These are phyloP conservation scores for Periconia sp. DNA, from an alignment of 2,329 filamentous ascomycete genomes.

Conservation along the genomic window DNA sequence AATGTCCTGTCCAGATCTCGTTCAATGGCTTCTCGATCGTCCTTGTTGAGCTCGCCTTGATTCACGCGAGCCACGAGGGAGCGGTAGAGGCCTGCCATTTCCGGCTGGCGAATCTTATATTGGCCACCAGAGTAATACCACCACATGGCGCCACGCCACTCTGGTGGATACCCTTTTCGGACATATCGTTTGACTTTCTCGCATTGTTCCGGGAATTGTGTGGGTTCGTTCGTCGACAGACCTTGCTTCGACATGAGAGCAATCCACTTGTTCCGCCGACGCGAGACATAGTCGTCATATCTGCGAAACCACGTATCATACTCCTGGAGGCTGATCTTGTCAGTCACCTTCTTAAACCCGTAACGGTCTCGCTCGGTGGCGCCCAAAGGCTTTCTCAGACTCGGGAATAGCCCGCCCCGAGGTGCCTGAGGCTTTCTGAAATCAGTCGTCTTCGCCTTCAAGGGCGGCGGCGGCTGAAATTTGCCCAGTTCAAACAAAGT, in stretches of 20 bases:
- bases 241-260: slow-evolving; percentile 77
- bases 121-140: slow-evolving; percentile 95
- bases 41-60: slow-evolving; percentile 65
- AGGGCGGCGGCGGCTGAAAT: slow-evolving; percentile 10
- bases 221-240: slow-evolving; percentile 73
- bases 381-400: slow-evolving; percentile 22
- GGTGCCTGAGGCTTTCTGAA: slow-evolving; percentile 8
- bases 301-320: slow-evolving; percentile 81
- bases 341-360: slow-evolving; percentile 87
- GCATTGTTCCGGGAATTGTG: slow-evolving; percentile 78
- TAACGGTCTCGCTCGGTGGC: slow-evolving; percentile 74
- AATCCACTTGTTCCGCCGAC: slow-evolving; percentile 82
- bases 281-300: slow-evolving; percentile 77
- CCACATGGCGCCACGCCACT: slow-evolving; percentile 95
- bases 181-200: slow-evolving; percentile 89
- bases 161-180: slow-evolving; percentile 90
- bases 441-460: slow-evolving; percentile 22
- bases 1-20: slow-evolving; percentile 93
- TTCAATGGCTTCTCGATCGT: slow-evolving; percentile 89
- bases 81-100: slow-evolving; percentile 71
- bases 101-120: slow-evolving; percentile 75
- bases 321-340: slow-evolving; percentile 75
- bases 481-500: slow-evolving; percentile 30
- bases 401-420: slow-evolving; percentile 11
- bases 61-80: slow-evolving; percentile 71